Percentiles rank a stretch among this genome's conserved stretches.
Conservation (phyloP, 768 basidiomycete genomes). For the Leccinum imitatum region DNA sequence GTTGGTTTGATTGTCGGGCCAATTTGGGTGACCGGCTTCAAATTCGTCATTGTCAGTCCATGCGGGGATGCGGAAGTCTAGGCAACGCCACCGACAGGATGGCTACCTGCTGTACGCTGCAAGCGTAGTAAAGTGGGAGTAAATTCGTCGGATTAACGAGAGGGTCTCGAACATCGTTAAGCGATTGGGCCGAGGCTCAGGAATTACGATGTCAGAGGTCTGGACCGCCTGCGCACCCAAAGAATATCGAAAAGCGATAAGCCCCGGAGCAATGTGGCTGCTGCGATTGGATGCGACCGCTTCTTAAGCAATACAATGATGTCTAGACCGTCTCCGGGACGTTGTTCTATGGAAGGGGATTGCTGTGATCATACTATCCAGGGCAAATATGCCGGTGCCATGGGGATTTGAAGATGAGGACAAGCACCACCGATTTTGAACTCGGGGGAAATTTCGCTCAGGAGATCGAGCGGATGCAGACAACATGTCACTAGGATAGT, state of each 20-base stretch:
- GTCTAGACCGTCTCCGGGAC: background rate
- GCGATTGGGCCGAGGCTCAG: slow-evolving; percentile 1
- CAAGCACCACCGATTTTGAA: too few relatives aligned
- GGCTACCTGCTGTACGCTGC: slow-evolving; percentile 9
- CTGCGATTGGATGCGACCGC: background rate
- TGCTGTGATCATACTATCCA: too few relatives aligned
- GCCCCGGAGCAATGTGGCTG: background rate
- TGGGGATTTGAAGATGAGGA: background rate
- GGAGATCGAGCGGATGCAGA: too few relatives aligned
- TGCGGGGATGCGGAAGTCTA: slow-evolving; percentile 4
- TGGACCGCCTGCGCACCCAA: slow-evolving; percentile 8
- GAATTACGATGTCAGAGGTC: background rate
- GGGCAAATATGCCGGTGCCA: background rate
- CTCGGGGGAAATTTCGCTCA: too few relatives aligned
- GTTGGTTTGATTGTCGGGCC: background rate
- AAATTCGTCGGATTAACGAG: background rate
- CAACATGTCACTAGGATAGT: too few relatives aligned
- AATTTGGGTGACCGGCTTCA: background rate
- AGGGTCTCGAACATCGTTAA: slow-evolving; percentile 10
- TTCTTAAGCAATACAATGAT: background rate
- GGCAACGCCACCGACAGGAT: slow-evolving; percentile 5
- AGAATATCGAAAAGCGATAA: background rate
- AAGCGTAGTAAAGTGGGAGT: background rate
- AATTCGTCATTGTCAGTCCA: background rate
- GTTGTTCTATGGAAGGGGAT: background rate